phyloP scores from a whole-genome alignment of 2,329 filamentous ascomycete genomes.

The Hirsutella rhossiliensis region DNA sequence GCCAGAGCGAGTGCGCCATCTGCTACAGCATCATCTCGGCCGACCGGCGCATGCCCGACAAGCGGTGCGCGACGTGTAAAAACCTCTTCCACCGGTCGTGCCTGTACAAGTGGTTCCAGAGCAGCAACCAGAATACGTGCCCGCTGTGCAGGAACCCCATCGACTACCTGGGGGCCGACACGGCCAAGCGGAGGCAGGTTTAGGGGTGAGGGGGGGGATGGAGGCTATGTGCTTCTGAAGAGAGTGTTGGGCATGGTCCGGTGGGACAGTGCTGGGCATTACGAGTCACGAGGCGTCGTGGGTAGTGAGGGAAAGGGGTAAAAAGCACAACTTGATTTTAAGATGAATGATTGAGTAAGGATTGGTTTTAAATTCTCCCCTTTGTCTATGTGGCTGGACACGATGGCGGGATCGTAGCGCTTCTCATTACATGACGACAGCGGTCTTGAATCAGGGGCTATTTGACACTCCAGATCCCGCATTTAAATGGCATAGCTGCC shows the following conservation, averaged over 20 bases:
- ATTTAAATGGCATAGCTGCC: no score
- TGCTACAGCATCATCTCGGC: conserved; percentile 90
- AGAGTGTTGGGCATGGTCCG: no score
- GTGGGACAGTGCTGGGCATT: not conserved
- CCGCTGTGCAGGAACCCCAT: conserved; percentile 89
- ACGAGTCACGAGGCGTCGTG: no score
- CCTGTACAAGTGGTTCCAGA: conserved; percentile 95
- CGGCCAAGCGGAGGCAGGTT: conserved; percentile 22
- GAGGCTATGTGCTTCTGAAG: not conserved
- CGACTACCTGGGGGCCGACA: conserved; percentile 37
- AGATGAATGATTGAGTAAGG: no score
- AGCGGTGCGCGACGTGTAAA: conserved; percentile 83
- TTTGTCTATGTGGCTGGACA: no score
- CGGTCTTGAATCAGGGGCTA: no score
- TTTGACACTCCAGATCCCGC: no score
- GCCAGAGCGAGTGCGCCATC: conserved; percentile 90
- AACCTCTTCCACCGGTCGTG: conserved; percentile 86
- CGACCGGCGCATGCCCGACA: conserved; percentile 84
- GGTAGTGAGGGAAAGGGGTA: no score
- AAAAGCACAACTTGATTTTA: no score
- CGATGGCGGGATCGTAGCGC: no score
- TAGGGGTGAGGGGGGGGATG: not conserved
- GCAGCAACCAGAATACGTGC: conserved; percentile 81
- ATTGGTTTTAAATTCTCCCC: no score
- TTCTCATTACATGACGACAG: no score